Conservation (phyloP, 2,329 filamentous ascomycete species). For the Penicillium hesseltinei region DNA sequence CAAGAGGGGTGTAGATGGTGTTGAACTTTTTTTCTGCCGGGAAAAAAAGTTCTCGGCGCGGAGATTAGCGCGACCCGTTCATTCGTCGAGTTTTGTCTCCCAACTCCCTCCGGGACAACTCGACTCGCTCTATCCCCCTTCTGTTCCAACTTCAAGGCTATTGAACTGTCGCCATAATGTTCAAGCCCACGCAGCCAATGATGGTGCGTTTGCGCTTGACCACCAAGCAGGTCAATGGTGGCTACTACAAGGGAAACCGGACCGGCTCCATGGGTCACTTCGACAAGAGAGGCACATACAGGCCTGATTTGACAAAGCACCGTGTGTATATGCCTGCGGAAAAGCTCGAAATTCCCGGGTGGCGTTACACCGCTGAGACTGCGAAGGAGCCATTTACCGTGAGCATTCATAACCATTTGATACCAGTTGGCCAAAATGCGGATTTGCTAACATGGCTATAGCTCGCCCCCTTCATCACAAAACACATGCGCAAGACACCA, state of each 20-base stretch:
- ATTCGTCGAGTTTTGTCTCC: conserved; percentile 15
- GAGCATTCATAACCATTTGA: conserved; percentile 12
- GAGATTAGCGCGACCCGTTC: conserved; percentile 32
- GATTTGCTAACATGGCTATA: conserved; percentile 21
- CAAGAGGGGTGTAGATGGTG: conserved; percentile 17
- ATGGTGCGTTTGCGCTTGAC: conserved; percentile 75
- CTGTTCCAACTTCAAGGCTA: neutral
- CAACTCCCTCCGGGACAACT: conserved; percentile 13
- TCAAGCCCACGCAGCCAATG: conserved; percentile 53
- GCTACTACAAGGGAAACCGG: conserved; percentile 95
- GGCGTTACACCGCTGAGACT: neutral
- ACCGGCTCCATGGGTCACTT: conserved; percentile 86
- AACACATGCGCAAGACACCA: conserved; percentile 34
- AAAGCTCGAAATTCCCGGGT: conserved; percentile 7
- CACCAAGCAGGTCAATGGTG: conserved; percentile 88
- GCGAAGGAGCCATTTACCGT: conserved; percentile 6
- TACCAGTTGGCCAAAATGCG: neutral
- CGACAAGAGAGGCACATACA: conserved; percentile 59
- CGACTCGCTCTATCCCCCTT: conserved; percentile 18
- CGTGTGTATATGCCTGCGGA: conserved; percentile 68
- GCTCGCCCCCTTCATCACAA: conserved; percentile 49
- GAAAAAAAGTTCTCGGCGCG: conserved; percentile 38
- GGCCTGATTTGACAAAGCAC: conserved; percentile 82
- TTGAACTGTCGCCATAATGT: conserved; percentile 31
- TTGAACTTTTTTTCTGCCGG: conserved; percentile 31